Conservation (phyloP, 2,329 filamentous ascomycete species). For the Colletotrichum lini region DNA sequence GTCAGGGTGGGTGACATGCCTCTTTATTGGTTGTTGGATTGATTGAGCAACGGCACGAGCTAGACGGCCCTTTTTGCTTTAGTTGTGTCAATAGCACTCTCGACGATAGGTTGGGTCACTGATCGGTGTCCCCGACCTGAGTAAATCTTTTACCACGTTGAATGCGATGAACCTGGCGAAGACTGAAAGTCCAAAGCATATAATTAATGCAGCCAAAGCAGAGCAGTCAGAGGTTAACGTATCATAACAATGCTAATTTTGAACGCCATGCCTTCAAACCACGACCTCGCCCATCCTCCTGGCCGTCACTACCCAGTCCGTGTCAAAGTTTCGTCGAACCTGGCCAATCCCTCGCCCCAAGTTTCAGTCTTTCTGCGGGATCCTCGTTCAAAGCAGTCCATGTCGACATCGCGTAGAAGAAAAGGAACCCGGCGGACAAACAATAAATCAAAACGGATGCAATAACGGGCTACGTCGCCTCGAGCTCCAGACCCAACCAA, state of each 20-base stretch:
- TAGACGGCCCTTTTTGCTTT: not conserved
- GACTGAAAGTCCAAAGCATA: not conserved
- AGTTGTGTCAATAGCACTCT: slow-evolving; percentile 25
- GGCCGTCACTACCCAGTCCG: too few relatives aligned
- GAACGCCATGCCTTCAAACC: slow-evolving; percentile 8
- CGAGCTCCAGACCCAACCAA: too few relatives aligned
- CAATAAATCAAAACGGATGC: too few relatives aligned
- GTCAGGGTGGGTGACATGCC: slow-evolving; percentile 4
- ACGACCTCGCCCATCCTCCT: not conserved
- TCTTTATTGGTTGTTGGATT: slow-evolving; percentile 3
- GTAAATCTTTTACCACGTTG: not conserved
- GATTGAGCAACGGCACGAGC: not conserved
- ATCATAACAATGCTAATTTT: slow-evolving; percentile 9
- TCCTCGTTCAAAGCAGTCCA: too few relatives aligned
- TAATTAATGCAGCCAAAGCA: not conserved
- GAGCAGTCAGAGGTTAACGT: not conserved
- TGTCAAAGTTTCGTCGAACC: not conserved
- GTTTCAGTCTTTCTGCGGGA: too few relatives aligned
- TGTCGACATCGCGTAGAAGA: too few relatives aligned
- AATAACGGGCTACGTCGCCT: too few relatives aligned
- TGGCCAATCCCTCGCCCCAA: not conserved
- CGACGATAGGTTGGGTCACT: slow-evolving; percentile 18
- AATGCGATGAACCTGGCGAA: too few relatives aligned
- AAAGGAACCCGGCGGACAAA: too few relatives aligned
- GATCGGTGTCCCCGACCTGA: not conserved